phyloP scores from a whole-genome alignment of 805 yeast species.

The Nakazawaea wickerhamii region DNA sequence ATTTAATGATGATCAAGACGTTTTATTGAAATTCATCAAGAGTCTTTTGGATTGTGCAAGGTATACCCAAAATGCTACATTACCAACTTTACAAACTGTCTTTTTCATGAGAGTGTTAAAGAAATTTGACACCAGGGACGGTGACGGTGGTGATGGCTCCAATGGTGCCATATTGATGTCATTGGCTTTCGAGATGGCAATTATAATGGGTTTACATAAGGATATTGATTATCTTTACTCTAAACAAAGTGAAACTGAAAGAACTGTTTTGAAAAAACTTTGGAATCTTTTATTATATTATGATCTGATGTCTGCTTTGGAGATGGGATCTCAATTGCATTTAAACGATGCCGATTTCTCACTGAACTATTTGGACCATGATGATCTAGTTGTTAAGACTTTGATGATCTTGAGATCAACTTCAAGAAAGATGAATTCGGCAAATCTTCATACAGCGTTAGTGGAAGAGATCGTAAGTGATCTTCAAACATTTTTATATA shows the following conservation, averaged over 20 bases:
- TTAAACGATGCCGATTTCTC: conserved; percentile 1
- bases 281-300: conserved; percentile 6
- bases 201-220: conserved; percentile 4
- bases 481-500: conserved; percentile 28
- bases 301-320: conserved; percentile 7
- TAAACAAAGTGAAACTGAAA: not conserved
- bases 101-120: conserved; percentile 2
- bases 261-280: not conserved
- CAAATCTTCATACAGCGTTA: not conserved
- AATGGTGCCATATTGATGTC: conserved; percentile 2
- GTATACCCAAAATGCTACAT: not conserved
- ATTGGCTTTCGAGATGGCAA: not conserved
- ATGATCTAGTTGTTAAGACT: not conserved
- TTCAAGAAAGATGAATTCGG: not conserved
- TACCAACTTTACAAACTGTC: conserved; percentile 9
- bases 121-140: conserved; percentile 3
- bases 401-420: not conserved
- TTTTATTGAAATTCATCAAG: not conserved
- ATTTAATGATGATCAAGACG: not conserved
- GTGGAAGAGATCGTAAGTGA: conserved; percentile 22
- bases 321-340: conserved; percentile 5
- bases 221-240: conserved; percentile 8
- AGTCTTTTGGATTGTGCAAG: not conserved
- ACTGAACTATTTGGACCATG: not conserved
- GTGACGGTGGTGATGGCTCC: conserved; percentile 13